These are phyloP conservation scores for Myriosclerotinia scirpicola DNA, from an alignment of 2,329 filamentous ascomycete species.

Conservation along the genomic window DNA sequence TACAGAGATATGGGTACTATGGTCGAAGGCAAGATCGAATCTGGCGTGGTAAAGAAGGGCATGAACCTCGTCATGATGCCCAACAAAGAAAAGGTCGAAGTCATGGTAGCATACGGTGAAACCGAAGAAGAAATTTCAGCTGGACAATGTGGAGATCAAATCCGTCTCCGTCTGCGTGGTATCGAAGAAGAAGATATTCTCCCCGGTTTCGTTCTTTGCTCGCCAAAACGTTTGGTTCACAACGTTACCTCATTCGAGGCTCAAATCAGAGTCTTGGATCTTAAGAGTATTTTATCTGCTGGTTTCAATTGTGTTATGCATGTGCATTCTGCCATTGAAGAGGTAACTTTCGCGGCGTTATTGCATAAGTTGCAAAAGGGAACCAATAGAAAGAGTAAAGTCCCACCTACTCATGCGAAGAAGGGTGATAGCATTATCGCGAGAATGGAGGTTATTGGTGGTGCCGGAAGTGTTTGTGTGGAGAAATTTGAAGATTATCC, in stretches of 20 bases:
- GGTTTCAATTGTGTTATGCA: conserved; percentile 98
- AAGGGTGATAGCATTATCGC: conserved; percentile 84
- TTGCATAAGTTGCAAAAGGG: conserved; percentile 96
- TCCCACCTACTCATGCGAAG: conserved; percentile 87
- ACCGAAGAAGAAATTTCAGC: conserved; percentile 86
- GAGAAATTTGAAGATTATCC: conserved; percentile 96
- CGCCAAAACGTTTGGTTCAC: conserved; percentile 89
- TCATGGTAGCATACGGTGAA: conserved; percentile 88
- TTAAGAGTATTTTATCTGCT: conserved; percentile 90
- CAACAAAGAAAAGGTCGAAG: conserved; percentile 77
- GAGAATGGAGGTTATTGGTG: conserved; percentile 81
- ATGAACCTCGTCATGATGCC: conserved; percentile 92
- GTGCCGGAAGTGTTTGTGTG: conserved; percentile 83
- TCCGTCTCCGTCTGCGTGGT: conserved; percentile 86
- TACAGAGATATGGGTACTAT: conserved; percentile 97
- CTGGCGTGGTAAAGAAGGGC: conserved; percentile 89
- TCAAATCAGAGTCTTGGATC: conserved; percentile 90
- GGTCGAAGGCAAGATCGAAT: conserved; percentile 96
- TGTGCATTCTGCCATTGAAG: conserved; percentile 95
- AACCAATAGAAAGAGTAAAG: conserved; percentile 89
- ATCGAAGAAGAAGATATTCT: conserved; percentile 97
- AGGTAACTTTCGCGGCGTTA: conserved; percentile 85
- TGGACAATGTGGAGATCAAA: conserved; percentile 90
- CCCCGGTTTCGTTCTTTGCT: conserved; percentile 94
- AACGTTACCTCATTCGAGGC: conserved; percentile 89